A percentile compares a stretch with the other conserved stretches of the same genome.
Evolutionary conservation across 345 rosid species (phyloP).

Genomic region (Citrus sp.): DNA sequence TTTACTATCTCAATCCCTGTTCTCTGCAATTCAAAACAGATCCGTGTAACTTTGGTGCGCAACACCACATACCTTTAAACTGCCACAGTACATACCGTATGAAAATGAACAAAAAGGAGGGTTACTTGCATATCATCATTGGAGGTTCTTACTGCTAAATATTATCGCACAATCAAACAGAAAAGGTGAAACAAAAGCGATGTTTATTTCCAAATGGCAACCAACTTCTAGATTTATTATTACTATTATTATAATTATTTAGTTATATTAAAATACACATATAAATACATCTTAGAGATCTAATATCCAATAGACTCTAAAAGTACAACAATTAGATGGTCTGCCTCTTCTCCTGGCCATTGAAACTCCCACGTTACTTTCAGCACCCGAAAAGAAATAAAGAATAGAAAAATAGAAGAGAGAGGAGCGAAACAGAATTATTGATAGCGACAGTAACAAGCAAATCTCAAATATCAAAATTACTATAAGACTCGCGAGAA

Average conservation of each 20-base stretch:
- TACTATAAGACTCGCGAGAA: background rate
- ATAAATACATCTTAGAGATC: background rate
- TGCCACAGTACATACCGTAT: background rate
- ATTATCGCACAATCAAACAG: background rate
- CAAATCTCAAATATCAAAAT: background rate
- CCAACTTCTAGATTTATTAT: background rate
- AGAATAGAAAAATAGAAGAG: background rate
- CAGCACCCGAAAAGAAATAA: background rate
- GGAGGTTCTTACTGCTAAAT: background rate
- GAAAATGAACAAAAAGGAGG: background rate
- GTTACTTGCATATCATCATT: background rate
- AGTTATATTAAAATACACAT: too few relatives aligned
- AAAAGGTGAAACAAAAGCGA: background rate
- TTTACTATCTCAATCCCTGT: background rate
- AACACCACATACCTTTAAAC: background rate
- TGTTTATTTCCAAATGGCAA: background rate
- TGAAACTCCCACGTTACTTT: background rate
- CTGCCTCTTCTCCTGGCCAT: background rate
- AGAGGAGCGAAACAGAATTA: background rate
- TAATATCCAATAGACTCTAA: background rate
- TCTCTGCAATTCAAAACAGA: background rate
- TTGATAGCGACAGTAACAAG: background rate
- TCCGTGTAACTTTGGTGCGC: background rate
- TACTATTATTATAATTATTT: too few relatives aligned
- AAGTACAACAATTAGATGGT: background rate